Conservation (phyloP, 2,329 filamentous ascomycete genomes). For the Alternaria dauci region DNA sequence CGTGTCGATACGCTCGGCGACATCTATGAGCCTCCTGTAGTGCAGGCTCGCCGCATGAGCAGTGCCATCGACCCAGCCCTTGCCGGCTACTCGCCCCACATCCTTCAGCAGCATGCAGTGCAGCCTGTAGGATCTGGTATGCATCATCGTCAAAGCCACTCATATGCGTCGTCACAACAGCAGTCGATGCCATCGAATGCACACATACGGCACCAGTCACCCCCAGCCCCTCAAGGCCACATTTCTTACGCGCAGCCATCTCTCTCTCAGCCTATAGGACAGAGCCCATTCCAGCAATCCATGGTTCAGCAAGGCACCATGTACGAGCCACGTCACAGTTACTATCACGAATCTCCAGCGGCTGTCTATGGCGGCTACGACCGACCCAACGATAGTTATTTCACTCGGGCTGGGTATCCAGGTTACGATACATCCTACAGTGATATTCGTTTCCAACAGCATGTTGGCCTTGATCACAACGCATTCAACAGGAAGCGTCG, state of each 20-base stretch:
- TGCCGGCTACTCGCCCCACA: constrained; percentile 23
- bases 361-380: constrained; percentile 30
- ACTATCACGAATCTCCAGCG: constrained; percentile 38
- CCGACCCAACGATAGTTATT: constrained; percentile 32
- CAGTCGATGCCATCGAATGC: constrained; percentile 6
- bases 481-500: constrained; percentile 64
- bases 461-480: constrained; percentile 39
- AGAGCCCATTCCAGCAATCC: constrained; percentile 25
- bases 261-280: constrained; percentile 14
- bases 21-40: constrained; percentile 30
- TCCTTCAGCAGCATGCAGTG: constrained; percentile 11
- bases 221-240: constrained; percentile 30
- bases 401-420: constrained; percentile 23
- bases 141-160: constrained; percentile 42
- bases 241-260: constrained; percentile 23
- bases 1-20: constrained; percentile 39
- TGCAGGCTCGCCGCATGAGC: constrained; percentile 30
- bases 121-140: constrained; percentile 18
- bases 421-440: constrained; percentile 33
- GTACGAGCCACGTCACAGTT: constrained; percentile 36
- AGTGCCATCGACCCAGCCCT: constrained; percentile 36
- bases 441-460: constrained; percentile 43
- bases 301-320: constrained; percentile 14
- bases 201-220: constrained; percentile 41
- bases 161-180: constrained; percentile 31